Evolutionary conservation across 257 asterid genomes (phyloP).

Genomic region (Ajuga chamaepitys): DNA sequence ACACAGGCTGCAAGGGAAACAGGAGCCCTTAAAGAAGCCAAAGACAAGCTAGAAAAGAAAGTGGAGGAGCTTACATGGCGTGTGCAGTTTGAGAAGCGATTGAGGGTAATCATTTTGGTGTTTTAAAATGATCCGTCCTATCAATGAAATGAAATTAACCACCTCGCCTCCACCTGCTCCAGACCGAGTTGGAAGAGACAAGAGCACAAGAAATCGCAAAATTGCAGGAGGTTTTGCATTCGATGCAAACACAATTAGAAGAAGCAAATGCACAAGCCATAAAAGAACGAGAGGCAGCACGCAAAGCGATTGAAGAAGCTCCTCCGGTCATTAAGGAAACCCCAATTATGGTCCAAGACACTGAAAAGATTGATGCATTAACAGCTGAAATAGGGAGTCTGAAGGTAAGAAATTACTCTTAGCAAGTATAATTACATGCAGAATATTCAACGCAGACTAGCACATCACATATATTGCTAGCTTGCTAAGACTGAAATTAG

Average conservation of each 20-base stretch:
- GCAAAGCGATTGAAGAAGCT: slow-evolving; percentile 92
- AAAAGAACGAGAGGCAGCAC: slow-evolving; percentile 87
- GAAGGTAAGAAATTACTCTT: slow-evolving; percentile 42
- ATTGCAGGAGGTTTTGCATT: slow-evolving; percentile 73
- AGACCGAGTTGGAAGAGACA: slow-evolving; percentile 95
- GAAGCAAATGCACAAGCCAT: slow-evolving; percentile 80
- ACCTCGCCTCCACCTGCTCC: slow-evolving; percentile 25
- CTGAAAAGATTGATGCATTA: slow-evolving; percentile 73
- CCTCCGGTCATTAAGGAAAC: slow-evolving; percentile 97
- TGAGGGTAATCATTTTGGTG: slow-evolving; percentile 52
- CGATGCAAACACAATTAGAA: slow-evolving; percentile 74
- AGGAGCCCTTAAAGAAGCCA: slow-evolving; percentile 95
- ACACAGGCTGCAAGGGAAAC: slow-evolving; percentile 92
- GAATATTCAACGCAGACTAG: slow-evolving; percentile 5
- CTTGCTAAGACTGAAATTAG: slow-evolving; percentile 13
- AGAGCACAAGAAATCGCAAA: slow-evolving; percentile 82
- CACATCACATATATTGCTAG: background rate
- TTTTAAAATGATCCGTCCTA: slow-evolving; percentile 1
- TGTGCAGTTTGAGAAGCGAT: slow-evolving; percentile 88
- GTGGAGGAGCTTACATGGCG: slow-evolving; percentile 99
- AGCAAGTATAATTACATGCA: background rate
- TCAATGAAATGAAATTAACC: slow-evolving; percentile 10
- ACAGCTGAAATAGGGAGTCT: slow-evolving; percentile 69
- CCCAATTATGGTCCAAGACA: slow-evolving; percentile 89
- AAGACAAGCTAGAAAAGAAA: slow-evolving; percentile 95